Evolutionary conservation across 192 early-diverging fungal genomes (phyloP).

Genomic region (Entomortierella chlamydospora): DNA sequence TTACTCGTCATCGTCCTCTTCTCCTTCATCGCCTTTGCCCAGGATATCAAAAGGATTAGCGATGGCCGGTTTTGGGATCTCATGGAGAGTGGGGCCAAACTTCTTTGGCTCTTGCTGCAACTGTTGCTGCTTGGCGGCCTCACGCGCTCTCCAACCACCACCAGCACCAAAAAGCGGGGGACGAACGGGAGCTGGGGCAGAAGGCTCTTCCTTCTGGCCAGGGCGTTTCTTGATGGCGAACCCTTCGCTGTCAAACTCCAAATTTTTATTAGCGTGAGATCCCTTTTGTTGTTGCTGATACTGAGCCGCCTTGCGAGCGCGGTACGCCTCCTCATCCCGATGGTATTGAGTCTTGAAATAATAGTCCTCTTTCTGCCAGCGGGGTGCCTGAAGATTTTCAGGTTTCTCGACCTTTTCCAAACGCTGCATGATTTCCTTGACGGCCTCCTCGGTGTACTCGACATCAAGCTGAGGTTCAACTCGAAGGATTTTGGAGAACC

Average conservation of each 20-base stretch:
- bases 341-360: slow-evolving; percentile 56
- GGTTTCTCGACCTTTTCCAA: slow-evolving; percentile 34
- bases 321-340: slow-evolving; percentile 47
- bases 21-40: slow-evolving; percentile 13
- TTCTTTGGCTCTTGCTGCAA: slow-evolving; percentile 47
- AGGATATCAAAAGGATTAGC: slow-evolving; percentile 49
- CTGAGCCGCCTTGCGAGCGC: slow-evolving; percentile 53
- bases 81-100: slow-evolving; percentile 49
- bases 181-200: slow-evolving; percentile 43
- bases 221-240: slow-evolving; percentile 48
- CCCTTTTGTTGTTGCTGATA: slow-evolving; percentile 24
- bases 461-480: slow-evolving; percentile 53
- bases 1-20: not conserved
- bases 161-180: slow-evolving; percentile 48
- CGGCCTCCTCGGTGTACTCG: slow-evolving; percentile 56
- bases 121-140: slow-evolving; percentile 41
- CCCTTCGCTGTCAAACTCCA: slow-evolving; percentile 41
- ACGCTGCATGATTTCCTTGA: slow-evolving; percentile 50
- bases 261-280: slow-evolving; percentile 6
- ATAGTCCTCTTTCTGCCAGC: slow-evolving; percentile 51
- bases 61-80: slow-evolving; percentile 40
- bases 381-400: slow-evolving; percentile 41
- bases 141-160: slow-evolving; percentile 51
- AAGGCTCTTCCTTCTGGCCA: slow-evolving; percentile 42
- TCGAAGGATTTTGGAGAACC: slow-evolving; percentile 57